Evolutionary conservation across 1,284 basidiomycete genomes (phyloP).

Genomic region (Coniferiporia sulphurascens): DNA sequence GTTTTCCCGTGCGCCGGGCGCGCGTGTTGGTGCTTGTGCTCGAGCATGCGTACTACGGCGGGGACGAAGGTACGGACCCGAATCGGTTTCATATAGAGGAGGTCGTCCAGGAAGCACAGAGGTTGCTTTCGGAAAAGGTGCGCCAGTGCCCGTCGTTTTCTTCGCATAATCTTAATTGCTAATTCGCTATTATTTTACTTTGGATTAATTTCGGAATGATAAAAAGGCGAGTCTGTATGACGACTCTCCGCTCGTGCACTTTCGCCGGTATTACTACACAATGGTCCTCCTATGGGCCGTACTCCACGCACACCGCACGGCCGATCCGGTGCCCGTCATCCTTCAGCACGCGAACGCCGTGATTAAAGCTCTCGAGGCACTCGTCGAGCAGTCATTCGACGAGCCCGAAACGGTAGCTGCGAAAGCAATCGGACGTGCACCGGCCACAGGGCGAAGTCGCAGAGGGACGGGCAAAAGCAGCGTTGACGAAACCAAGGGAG

Average conservation of each 20-base stretch:
- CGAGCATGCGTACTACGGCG: conserved; percentile 45
- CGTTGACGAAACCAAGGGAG: not conserved
- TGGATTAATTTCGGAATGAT: not conserved
- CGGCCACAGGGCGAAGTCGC: not conserved
- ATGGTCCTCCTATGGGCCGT: conserved; percentile 2
- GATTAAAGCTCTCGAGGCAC: not conserved
- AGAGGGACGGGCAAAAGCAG: not conserved
- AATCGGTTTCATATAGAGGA: conserved; percentile 28
- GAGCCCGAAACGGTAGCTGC: not conserved
- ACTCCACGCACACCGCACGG: conserved; percentile 9
- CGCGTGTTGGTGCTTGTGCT: conserved; percentile 48
- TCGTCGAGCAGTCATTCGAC: not conserved
- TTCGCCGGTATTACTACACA: not conserved
- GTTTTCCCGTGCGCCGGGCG: conserved; percentile 50
- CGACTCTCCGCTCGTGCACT: conserved; percentile 1
- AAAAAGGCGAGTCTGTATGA: conserved; percentile 4
- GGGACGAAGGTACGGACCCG: conserved; percentile 25
- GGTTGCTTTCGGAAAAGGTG: conserved; percentile 12
- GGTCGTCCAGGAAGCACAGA: conserved; percentile 36
- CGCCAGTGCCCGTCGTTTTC: not conserved
- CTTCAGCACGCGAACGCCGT: not conserved
- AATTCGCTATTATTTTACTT: not conserved
- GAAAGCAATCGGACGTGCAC: not conserved
- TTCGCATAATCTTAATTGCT: not conserved
- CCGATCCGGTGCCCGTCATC: not conserved